A percentile compares a stretch with the other conserved stretches of the same genome.
Evolutionary conservation across 2,329 filamentous ascomycete species (phyloP).

Genomic region (Ciborinia camelliae): DNA sequence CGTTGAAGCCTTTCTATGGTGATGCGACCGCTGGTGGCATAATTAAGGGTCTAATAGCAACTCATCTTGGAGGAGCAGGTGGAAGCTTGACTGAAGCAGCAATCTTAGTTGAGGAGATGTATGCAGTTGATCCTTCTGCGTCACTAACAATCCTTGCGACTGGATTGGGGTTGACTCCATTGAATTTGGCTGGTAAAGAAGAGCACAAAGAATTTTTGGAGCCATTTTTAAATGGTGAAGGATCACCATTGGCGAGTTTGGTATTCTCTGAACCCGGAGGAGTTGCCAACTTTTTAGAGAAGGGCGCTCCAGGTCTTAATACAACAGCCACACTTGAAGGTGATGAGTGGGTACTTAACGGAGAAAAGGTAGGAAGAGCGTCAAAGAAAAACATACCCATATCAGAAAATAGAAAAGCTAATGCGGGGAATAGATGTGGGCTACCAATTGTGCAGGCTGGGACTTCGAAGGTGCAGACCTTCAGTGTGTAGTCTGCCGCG

Average conservation of each 20-base stretch:
- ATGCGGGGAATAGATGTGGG: constrained; percentile 44
- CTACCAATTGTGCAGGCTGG: constrained; percentile 53
- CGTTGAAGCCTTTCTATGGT: constrained; percentile 46
- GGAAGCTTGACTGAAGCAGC: constrained; percentile 47
- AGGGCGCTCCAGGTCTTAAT: constrained; percentile 46
- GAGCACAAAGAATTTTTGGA: constrained; percentile 44
- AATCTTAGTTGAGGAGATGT: constrained; percentile 52
- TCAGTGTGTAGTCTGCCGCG: constrained; percentile 50
- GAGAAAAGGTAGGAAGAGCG: constrained; percentile 46
- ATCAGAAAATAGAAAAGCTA: not conserved
- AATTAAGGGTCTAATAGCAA: constrained; percentile 47
- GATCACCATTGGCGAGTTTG: constrained; percentile 48
- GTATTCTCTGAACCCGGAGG: constrained; percentile 52
- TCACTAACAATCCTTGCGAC: constrained; percentile 51
- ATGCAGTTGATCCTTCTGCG: constrained; percentile 48
- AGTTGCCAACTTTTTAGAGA: constrained; percentile 50
- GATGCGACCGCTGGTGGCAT: constrained; percentile 45
- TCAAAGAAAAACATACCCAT: not conserved
- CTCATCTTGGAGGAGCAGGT: constrained; percentile 44
- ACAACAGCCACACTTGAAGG: constrained; percentile 49
- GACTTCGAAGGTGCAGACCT: constrained; percentile 51
- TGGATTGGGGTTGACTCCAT: constrained; percentile 49
- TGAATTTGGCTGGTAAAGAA: constrained; percentile 45
- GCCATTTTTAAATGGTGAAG: constrained; percentile 46
- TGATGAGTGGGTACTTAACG: constrained; percentile 50